A percentile compares a stretch with the other conserved stretches of the same genome.
phyloP scores from a whole-genome alignment of 352 stramenopile species.

The Phytophthora idaei region DNA sequence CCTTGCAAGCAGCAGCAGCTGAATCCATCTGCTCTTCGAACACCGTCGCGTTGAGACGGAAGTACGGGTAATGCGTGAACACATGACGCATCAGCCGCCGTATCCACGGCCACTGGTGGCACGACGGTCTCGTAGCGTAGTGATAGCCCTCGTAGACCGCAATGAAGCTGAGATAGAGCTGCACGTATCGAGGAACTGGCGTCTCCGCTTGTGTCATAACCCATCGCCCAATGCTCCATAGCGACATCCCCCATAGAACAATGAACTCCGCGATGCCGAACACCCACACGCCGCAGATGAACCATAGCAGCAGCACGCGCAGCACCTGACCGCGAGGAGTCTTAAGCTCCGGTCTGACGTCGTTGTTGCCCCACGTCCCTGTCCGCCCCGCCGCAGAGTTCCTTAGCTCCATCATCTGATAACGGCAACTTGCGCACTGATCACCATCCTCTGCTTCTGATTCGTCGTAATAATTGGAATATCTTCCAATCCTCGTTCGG shows the following conservation, averaged over 20 bases:
- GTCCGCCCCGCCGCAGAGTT: constrained; percentile 13
- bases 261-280: constrained; percentile 23
- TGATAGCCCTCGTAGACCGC: constrained; percentile 49
- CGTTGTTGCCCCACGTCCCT: constrained; percentile 25
- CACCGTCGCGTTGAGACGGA: constrained; percentile 46
- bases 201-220: constrained; percentile 2
- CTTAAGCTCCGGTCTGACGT: constrained; percentile 22
- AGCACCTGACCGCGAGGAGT: not conserved
- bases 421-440: constrained; percentile 5
- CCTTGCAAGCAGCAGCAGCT: not conserved
- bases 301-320: constrained; percentile 18
- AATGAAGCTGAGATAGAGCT: constrained; percentile 38
- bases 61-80: constrained; percentile 57
- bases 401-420: constrained; percentile 6
- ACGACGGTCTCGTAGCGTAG: constrained; percentile 20
- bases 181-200: constrained; percentile 6
- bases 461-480: not conserved
- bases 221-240: constrained; percentile 8
- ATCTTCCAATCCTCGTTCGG: constrained; percentile 5
- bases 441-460: constrained; percentile 1
- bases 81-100: constrained; percentile 41
- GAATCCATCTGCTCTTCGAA: constrained; percentile 40
- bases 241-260: constrained; percentile 12
- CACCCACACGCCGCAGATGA: constrained; percentile 30
- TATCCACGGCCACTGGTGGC: constrained; percentile 46